Conservation (phyloP, 768 basidiomycete genomes). For the Trichaptum fuscoviolaceum region DNA sequence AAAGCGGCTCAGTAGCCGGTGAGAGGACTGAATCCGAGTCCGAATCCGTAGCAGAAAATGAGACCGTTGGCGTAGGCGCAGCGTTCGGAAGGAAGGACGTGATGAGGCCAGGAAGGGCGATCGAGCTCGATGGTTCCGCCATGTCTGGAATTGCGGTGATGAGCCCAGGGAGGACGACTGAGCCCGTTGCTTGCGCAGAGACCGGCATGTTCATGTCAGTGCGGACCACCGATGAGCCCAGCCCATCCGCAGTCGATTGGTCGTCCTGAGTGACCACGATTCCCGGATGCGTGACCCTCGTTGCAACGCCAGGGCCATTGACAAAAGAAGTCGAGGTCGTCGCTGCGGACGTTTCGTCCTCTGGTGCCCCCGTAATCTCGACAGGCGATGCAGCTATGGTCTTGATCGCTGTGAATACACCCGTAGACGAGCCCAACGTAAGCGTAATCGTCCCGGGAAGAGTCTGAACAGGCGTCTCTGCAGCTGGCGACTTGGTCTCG, state of each 20-base stretch:
- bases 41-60: neutral
- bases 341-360: neutral
- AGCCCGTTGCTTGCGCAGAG: neutral
- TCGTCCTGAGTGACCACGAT: neutral
- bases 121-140: neutral
- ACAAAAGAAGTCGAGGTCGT: neutral
- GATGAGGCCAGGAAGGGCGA: neutral
- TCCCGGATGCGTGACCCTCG: neutral
- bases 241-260: neutral
- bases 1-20: neutral
- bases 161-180: neutral
- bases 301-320: neutral
- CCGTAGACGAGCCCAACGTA: neutral
- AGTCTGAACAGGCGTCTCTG: neutral
- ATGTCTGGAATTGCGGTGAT: neutral
- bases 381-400: neutral
- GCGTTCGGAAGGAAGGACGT: neutral
- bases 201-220: neutral
- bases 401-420: neutral
- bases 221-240: neutral
- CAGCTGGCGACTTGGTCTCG: neutral
- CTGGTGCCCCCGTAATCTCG: neutral
- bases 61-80: neutral
- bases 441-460: neutral
- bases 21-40: too few species aligned